Conservation (phyloP, 108 stramenopile species). For the Skeletonema menzelii region DNA sequence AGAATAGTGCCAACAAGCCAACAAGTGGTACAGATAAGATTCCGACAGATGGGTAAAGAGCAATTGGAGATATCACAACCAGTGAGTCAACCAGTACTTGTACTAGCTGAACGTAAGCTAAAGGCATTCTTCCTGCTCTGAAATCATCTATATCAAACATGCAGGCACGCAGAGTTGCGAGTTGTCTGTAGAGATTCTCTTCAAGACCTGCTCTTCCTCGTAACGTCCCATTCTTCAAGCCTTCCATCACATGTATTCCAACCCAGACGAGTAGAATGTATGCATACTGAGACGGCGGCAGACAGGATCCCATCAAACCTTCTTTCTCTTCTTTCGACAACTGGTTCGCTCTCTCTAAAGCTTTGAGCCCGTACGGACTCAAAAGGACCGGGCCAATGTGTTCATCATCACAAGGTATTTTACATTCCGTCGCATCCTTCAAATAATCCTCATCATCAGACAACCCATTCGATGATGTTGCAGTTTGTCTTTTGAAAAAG, state of each 20-base stretch:
- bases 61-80: slow-evolving; percentile 33
- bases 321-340: slow-evolving; percentile 36
- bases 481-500: too few species aligned
- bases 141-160: slow-evolving; percentile 48
- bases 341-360: slow-evolving; percentile 16
- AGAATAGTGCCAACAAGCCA: slow-evolving; percentile 38
- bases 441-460: neutral
- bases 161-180: slow-evolving; percentile 37
- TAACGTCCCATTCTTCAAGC: slow-evolving; percentile 31
- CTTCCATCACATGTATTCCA: slow-evolving; percentile 37
- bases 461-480: slow-evolving; percentile 22
- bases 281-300: slow-evolving; percentile 52
- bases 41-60: slow-evolving; percentile 30
- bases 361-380: slow-evolving; percentile 31
- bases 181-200: slow-evolving; percentile 30
- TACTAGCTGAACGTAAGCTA: slow-evolving; percentile 55
- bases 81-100: slow-evolving; percentile 53
- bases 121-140: slow-evolving; percentile 49
- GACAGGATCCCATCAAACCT: slow-evolving; percentile 25
- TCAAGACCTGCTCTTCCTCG: slow-evolving; percentile 40
- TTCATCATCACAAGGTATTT: slow-evolving; percentile 2
- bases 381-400: slow-evolving; percentile 44
- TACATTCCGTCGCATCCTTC: neutral
- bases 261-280: slow-evolving; percentile 52
- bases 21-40: slow-evolving; percentile 27